Percentiles rank a stretch among this genome's conserved stretches.
phyloP scores from a whole-genome alignment of 1,284 basidiomycete genomes.

The Singerocomus rubriflavus region DNA sequence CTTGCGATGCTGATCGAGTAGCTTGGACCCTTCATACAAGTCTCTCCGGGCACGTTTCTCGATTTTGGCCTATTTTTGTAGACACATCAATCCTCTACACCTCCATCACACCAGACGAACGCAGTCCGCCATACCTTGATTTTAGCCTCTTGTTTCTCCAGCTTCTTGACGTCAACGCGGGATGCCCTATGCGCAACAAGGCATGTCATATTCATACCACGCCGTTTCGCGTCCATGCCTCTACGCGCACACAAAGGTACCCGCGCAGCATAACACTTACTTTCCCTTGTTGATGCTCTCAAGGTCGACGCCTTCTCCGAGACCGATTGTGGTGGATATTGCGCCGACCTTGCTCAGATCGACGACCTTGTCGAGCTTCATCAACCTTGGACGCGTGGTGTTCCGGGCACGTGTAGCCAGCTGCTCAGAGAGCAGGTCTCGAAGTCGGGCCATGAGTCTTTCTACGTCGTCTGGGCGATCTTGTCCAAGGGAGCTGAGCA shows the following conservation, averaged over 20 bases:
- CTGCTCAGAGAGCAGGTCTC: constrained; percentile 63
- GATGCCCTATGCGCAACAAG: constrained; percentile 61
- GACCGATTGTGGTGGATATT: constrained; percentile 81
- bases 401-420: constrained; percentile 56
- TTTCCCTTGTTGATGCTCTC: constrained; percentile 94
- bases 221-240: neutral
- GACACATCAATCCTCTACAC: neutral
- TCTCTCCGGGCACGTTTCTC: constrained; percentile 89
- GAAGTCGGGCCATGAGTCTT: constrained; percentile 67
- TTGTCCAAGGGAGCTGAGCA: constrained; percentile 71
- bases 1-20: constrained; percentile 90
- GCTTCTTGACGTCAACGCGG: constrained; percentile 95
- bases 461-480: constrained; percentile 53
- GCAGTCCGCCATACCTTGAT: constrained; percentile 55
- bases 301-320: constrained; percentile 86
- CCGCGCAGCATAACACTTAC: constrained; percentile 45
- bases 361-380: constrained; percentile 90
- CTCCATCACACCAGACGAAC: neutral
- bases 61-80: constrained; percentile 74
- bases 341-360: constrained; percentile 87
- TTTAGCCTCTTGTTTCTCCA: constrained; percentile 98
- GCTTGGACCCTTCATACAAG: constrained; percentile 94
- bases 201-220: constrained; percentile 15
- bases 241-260: constrained; percentile 11
- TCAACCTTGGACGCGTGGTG: constrained; percentile 56